Evolutionary conservation across 2,329 filamentous ascomycete genomes (phyloP).

Genomic region (Penicillium sclerotiorum): DNA sequence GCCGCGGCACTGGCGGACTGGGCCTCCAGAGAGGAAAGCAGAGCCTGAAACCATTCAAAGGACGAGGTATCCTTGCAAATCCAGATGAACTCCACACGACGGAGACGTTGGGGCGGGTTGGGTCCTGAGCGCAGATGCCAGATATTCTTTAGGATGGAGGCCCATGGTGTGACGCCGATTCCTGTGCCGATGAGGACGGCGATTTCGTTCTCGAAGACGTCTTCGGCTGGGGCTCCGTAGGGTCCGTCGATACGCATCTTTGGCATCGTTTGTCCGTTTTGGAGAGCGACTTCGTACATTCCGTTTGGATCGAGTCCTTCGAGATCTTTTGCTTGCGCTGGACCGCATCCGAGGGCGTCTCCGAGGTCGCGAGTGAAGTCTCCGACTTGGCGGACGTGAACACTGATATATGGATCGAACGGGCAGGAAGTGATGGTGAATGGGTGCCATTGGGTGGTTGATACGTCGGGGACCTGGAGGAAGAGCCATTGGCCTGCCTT

Average conservation of each 20-base stretch:
- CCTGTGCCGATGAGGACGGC: constrained; percentile 78
- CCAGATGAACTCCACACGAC: constrained; percentile 98
- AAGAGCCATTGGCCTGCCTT: constrained; percentile 99
- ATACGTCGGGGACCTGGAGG: constrained; percentile 87
- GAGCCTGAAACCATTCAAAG: constrained; percentile 98
- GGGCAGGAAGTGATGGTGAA: constrained; percentile 99
- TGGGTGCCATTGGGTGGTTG: constrained; percentile 92
- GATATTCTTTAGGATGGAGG: constrained; percentile 92
- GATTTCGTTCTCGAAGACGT: constrained; percentile 92
- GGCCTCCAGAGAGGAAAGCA: constrained; percentile 85
- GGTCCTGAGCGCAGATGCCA: constrained; percentile 92
- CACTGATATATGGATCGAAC: constrained; percentile 89
- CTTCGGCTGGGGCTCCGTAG: constrained; percentile 94
- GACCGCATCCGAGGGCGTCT: constrained; percentile 88
- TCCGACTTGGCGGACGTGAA: constrained; percentile 94
- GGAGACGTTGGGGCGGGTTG: constrained; percentile 84
- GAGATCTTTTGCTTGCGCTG: constrained; percentile 84
- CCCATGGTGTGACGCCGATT: constrained; percentile 85
- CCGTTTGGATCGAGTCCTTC: constrained; percentile 88
- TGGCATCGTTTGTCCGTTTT: constrained; percentile 93
- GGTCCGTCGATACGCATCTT: constrained; percentile 87
- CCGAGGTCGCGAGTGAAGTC: constrained; percentile 96
- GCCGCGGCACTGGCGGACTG: constrained; percentile 75
- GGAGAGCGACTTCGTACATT: constrained; percentile 96
- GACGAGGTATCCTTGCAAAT: constrained; percentile 93